Base-by-base conservation (phyloP, 768 basidiomycete genomes). In the Tulasnella calospora region DNA sequence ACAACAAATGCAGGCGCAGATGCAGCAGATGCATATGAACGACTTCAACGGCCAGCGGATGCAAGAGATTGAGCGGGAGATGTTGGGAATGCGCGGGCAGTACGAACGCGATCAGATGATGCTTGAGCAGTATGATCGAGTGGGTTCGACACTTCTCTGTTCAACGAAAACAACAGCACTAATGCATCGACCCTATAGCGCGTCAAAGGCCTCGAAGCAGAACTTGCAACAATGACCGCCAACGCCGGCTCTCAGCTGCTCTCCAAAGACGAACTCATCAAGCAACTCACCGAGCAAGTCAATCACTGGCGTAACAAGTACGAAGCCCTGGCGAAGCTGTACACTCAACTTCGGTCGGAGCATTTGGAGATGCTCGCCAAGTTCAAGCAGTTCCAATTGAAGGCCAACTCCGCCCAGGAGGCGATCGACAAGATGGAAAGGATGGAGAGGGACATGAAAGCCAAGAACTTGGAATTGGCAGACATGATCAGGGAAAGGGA, bases 401-500 rank as follows among this genome's bases (percentile, higher is more conserved):
- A 98, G 84, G 98, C 98, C 23, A 98, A 96, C 83, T 98, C 96
- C 46, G 96, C 98, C 0, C 97, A 99, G 84, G 98, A 99, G 85
- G 94, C 96, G 38, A 92, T 99, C 69, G 97, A 99, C 84, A 92
- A 92, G 81, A 98, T 99, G 96, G 98, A 99, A 84, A 88, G 96
- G 78, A 99, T 99, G 96, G 98, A 99, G 83, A 88, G 96, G 44
- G 98, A 99, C 83, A 87, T 99, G 81, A 99, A 99, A 86, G 88
- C 94, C n/a, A 99, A 99, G 89, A 99, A 98, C 83, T 85, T 99
- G 77, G 98, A 99, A 84, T 87, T 99, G 27, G 98, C 98, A 33
- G 98, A 99, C 83, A 99, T 99, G 98, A 92, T 99, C 81, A 90
- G 97, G 70, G 98, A 99, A 84, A 91, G 98, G 44, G 98, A 99